phyloP scores from a whole-genome alignment of 139 green algal genomes.

The Auxenochlorella pyrenoidosa region DNA sequence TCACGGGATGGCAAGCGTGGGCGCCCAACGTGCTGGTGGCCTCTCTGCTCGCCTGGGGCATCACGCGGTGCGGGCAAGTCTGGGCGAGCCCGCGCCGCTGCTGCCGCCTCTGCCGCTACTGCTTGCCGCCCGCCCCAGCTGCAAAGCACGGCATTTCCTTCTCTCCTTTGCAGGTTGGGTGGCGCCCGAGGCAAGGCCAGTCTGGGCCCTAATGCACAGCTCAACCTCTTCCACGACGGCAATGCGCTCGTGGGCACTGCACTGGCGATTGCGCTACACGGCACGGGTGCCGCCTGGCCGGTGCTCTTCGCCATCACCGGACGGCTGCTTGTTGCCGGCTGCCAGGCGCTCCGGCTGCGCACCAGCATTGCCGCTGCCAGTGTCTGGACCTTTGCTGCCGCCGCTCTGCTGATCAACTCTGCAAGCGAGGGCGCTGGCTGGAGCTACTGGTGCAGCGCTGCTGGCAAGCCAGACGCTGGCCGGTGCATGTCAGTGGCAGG shows the following conservation, averaged over 20 bases:
- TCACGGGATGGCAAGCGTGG: neutral
- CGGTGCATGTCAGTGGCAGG: neutral
- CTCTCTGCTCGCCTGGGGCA: neutral
- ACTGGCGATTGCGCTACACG: slow-evolving; percentile 4
- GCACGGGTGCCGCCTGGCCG: neutral
- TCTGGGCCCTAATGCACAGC: slow-evolving; percentile 3
- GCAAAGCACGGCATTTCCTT: no score
- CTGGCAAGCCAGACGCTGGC: no score
- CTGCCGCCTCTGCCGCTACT: neutral
- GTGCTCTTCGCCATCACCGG: neutral
- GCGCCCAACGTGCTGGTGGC: neutral
- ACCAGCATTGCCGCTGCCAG: neutral
- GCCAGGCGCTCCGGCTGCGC: neutral
- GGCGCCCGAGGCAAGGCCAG: neutral
- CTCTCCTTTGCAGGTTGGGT: neutral
- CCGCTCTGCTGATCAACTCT: neutral
- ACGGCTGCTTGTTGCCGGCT: neutral
- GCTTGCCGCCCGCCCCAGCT: neutral
- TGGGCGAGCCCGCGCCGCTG: neutral
- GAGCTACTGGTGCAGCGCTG: neutral
- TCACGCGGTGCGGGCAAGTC: neutral
- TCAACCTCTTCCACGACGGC: neutral
- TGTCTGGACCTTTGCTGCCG: neutral
- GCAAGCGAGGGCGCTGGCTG: neutral
- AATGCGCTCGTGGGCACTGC: neutral